Percentiles rank a stretch among this genome's conserved stretches.
Conservation (phyloP, 1,139 yeast genomes). For the Yamadazyma jaroonii region DNA sequence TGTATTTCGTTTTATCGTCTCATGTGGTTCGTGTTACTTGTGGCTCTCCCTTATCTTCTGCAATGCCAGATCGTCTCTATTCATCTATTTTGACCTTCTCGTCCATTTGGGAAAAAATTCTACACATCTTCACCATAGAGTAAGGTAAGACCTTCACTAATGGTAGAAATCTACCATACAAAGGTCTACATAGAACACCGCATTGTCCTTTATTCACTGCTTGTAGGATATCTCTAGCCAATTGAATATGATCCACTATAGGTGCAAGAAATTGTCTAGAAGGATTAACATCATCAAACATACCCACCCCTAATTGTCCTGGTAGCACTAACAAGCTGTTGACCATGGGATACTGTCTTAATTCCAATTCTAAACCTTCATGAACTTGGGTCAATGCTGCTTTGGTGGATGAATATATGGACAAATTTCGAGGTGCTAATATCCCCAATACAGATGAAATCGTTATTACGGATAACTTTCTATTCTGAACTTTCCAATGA, state of each 20-base stretch:
- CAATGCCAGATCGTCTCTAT: no score
- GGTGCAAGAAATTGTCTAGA: constrained; percentile 67
- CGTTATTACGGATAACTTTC: constrained; percentile 52
- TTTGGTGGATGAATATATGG: constrained; percentile 65
- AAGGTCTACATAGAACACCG: constrained; percentile 56
- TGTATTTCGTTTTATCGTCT: no score
- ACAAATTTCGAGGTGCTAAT: constrained; percentile 66
- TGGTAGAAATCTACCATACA: constrained; percentile 60
- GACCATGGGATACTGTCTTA: constrained; percentile 23
- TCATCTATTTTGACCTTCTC: constrained; percentile 16
- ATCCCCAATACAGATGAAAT: constrained; percentile 70
- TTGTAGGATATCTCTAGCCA: constrained; percentile 44
- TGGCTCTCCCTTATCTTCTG: no score
- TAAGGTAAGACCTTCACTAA: constrained; percentile 52
- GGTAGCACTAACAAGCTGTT: constrained; percentile 55
- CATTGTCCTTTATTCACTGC: constrained; percentile 44
- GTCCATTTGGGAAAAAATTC: constrained; percentile 58
- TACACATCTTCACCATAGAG: constrained; percentile 37
- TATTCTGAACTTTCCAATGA: not conserved
- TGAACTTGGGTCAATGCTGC: constrained; percentile 59
- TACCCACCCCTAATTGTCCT: constrained; percentile 62
- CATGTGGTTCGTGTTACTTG: no score
- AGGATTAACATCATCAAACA: constrained; percentile 63
- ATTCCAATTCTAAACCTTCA: constrained; percentile 56
- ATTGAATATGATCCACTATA: constrained; percentile 36